These are phyloP conservation scores for Periconia sp. DNA, from an alignment of 2,329 filamentous ascomycete species.

Conservation along the genomic window DNA sequence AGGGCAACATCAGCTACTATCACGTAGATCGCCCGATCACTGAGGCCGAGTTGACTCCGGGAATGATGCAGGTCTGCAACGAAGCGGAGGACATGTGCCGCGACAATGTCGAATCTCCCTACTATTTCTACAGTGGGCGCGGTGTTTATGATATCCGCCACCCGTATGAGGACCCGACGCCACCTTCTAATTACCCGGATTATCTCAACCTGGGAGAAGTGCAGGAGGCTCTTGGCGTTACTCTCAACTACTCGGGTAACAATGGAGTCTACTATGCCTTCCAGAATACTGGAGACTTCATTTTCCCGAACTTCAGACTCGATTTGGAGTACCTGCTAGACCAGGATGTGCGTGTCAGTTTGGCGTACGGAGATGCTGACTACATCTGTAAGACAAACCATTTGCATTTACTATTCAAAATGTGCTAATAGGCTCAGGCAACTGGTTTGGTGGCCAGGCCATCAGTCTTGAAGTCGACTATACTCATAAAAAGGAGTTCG, in stretches of 20 bases:
- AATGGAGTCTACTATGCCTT: constrained; percentile 52
- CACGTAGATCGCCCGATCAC: constrained; percentile 22
- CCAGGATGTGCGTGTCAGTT: constrained; percentile 60
- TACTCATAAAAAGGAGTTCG: constrained; percentile 59
- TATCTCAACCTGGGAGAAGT: constrained; percentile 61
- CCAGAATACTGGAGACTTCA: constrained; percentile 51
- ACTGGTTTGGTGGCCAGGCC: constrained; percentile 76
- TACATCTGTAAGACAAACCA: too few species aligned
- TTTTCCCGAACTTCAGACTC: constrained; percentile 51
- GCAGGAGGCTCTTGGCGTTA: constrained; percentile 56
- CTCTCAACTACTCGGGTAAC: constrained; percentile 61
- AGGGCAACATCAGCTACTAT: constrained; percentile 28
- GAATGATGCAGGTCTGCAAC: constrained; percentile 46
- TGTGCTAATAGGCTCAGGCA: too few species aligned
- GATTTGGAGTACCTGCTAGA: constrained; percentile 59
- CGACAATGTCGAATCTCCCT: constrained; percentile 53
- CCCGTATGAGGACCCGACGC: constrained; percentile 59
- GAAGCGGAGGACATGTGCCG: constrained; percentile 49
- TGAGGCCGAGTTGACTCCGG: constrained; percentile 34
- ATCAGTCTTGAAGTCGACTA: constrained; percentile 66
- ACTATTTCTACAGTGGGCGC: constrained; percentile 48
- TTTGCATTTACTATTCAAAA: too few species aligned
- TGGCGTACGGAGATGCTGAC: constrained; percentile 66
- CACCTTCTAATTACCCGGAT: constrained; percentile 55
- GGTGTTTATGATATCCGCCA: constrained; percentile 64